Percentiles rank a stretch among this genome's conserved stretches.
Evolutionary conservation across 1,139 yeast species (phyloP).

Genomic region (Nakaseomyces sp.): DNA sequence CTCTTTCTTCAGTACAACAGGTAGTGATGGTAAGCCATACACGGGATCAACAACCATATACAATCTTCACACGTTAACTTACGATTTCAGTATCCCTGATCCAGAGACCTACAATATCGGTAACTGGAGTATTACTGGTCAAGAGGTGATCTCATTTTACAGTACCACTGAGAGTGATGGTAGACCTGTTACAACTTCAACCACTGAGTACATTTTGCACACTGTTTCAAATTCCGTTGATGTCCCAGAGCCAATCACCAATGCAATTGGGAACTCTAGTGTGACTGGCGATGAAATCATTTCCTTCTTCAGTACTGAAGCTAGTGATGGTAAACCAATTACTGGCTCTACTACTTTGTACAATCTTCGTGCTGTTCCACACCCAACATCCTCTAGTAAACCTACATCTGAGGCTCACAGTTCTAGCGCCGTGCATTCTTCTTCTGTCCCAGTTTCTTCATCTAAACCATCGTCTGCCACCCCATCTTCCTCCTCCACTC

Average conservation of each 20-base stretch:
- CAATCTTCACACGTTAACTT: not conserved
- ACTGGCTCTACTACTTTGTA: not conserved
- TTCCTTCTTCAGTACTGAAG: not conserved
- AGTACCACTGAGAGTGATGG: slow-evolving; percentile 2
- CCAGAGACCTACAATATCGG: not conserved
- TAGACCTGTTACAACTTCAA: not conserved
- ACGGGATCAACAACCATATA: slow-evolving; percentile 1
- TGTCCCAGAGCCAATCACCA: not conserved
- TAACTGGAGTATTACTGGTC: not conserved
- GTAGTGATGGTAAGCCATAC: slow-evolving; percentile 1
- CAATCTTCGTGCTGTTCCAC: not conserved
- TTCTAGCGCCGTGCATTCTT: not conserved
- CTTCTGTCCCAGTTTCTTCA: no score
- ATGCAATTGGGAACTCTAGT: not conserved
- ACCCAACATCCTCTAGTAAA: not conserved
- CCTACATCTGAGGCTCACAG: not conserved
- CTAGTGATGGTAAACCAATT: not conserved
- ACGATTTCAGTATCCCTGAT: not conserved
- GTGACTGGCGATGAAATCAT: slow-evolving; percentile 1
- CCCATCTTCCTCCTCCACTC: no score
- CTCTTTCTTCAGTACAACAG: slow-evolving; percentile 2
- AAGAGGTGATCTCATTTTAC: slow-evolving; percentile 1
- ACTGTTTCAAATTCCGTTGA: not conserved
- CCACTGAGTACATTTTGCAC: not conserved
- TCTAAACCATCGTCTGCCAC: no score